Conservation (phyloP, 441 rosid genomes). For the Adansonia rubrostipa region DNA sequence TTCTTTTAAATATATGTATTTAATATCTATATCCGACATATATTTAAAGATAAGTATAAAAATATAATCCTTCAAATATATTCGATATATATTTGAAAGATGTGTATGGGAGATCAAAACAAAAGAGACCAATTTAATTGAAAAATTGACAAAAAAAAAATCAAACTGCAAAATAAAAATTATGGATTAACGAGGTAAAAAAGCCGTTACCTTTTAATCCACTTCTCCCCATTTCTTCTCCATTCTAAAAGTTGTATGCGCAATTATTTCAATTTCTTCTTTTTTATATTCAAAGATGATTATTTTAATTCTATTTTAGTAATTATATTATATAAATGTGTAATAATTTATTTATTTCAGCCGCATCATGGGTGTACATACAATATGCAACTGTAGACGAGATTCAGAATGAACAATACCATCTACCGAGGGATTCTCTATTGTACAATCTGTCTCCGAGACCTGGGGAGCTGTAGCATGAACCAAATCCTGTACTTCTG, state of each 20-base stretch:
- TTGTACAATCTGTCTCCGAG: slow-evolving; percentile 45
- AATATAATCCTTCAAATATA: no score
- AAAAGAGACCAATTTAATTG: neutral
- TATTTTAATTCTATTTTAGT: no score
- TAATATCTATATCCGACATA: no score
- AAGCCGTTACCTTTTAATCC: neutral
- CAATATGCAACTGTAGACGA: slow-evolving; percentile 90
- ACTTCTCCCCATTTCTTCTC: slow-evolving; percentile 1
- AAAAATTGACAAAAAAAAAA: neutral
- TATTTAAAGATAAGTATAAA: no score
- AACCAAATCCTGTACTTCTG: slow-evolving; percentile 85
- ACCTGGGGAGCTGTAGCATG: slow-evolving; percentile 54
- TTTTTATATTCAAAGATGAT: no score
- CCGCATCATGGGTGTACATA: slow-evolving; percentile 38
- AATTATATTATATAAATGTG: no score
- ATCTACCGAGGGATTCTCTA: slow-evolving; percentile 60
- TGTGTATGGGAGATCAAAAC: no score
- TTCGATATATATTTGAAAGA: no score
- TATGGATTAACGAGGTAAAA: neutral
- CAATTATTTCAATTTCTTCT: neutral
- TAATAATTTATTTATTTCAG: no score
- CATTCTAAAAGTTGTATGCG: neutral
- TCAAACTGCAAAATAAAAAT: neutral
- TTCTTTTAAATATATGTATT: no score
- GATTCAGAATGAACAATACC: slow-evolving; percentile 60